Percentiles rank a stretch among this genome's conserved stretches.
These are phyloP conservation scores for Leishmania martiniquensis DNA, from an alignment of 208 protist species.

Conservation along the genomic window DNA sequence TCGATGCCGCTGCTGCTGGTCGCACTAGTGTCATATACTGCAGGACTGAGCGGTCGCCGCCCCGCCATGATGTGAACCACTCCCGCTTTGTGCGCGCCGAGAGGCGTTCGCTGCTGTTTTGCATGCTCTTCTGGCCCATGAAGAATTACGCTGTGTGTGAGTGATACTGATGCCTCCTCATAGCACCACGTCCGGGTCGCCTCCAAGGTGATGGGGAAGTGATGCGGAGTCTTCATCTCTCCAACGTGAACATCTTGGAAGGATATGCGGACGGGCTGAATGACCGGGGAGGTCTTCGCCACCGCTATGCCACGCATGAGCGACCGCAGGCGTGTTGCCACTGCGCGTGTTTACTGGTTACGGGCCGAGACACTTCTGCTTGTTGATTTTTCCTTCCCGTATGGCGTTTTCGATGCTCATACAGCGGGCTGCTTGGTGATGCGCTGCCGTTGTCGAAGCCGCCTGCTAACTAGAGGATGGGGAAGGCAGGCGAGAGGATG, in stretches of 20 bases:
- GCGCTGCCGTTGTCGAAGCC: neutral
- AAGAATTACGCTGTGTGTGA: slow-evolving; percentile 1
- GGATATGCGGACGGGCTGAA: slow-evolving; percentile 8
- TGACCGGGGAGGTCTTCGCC: neutral
- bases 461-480: neutral
- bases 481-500: neutral
- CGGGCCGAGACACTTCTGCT: neutral
- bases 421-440: neutral
- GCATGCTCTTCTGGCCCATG: neutral
- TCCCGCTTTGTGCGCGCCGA: slow-evolving; percentile 13
- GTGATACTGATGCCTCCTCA: slow-evolving; percentile 5
- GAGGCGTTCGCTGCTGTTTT: slow-evolving; percentile 16
- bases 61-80: neutral
- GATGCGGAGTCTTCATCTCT: neutral
- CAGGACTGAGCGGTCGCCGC: neutral
- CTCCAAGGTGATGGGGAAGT: slow-evolving; percentile 16
- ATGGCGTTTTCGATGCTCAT: neutral
- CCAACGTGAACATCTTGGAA: slow-evolving; percentile 13
- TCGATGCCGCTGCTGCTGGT: neutral
- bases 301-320: neutral
- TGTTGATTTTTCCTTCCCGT: neutral
- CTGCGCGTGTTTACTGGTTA: neutral
- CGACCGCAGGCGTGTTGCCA: neutral
- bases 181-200: neutral
- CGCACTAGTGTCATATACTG: neutral